Evolutionary conservation across 2,329 filamentous ascomycete species (phyloP), one percentile per base, ranked within the genome.

Genomic region (Microsporum canis): DNA sequence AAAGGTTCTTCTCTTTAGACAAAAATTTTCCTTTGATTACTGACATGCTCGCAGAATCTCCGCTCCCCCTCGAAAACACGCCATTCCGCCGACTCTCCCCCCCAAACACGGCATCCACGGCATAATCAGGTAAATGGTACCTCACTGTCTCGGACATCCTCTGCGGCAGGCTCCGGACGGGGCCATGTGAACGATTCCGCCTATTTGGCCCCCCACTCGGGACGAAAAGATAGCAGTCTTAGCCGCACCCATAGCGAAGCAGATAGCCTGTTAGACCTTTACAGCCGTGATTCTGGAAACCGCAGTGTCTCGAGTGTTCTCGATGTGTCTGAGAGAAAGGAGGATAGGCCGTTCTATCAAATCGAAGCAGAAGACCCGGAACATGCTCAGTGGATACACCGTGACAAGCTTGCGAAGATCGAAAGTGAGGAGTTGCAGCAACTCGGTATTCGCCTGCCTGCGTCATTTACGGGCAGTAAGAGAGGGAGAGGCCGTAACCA

Each of bases 351-450:
- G 4, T 59, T 61, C 17, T 63, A 57, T 8, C 23, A 49, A 23
- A 39, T 39, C 12, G 43, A 53, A 12, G 29, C 68, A 10, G 61
- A 69, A 38, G 71, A 74, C n/a, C 65, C 67, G 23, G 67, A 71
- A 36, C 66, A 71, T 23, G 74, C 74, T 61, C 75, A 77, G 43
- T 80, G 78, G 78, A 80, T 80, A 59, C 78, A 80, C 63, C 72
- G 78, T 7, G 78, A 80, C 65, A 80, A 80, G 66, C 66, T 80
- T 61, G 77, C 77, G 27, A 74, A 73, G 60, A 80, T 80, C 38
- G 78, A 80, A 65, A 79, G 76, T 61, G 76, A 79, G 68, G 78
- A 80, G 65, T 66, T 79, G 57, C 77, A 79, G 59, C 76, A 77
- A 65, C 75, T 76, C 7, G 76, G 77, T 23, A 75, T 78, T 56